Evolutionary conservation across 2,329 filamentous ascomycete genomes (phyloP).

Genomic region (Alternaria incomplexa): DNA sequence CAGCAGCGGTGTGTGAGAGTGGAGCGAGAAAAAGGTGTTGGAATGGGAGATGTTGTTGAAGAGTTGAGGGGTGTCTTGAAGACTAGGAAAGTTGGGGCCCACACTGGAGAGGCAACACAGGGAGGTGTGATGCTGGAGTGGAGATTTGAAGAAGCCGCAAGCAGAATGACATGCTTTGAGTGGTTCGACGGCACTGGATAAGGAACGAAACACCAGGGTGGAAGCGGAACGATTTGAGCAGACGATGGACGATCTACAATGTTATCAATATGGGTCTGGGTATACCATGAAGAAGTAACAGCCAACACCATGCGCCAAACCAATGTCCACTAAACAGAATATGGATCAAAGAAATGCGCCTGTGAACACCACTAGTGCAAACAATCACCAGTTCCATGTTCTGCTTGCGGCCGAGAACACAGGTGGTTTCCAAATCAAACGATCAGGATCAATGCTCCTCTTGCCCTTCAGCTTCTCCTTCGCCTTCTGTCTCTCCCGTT

Average conservation of each 20-base stretch:
- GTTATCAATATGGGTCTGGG: neutral
- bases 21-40: slow-evolving; percentile 15
- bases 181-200: neutral
- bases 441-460: slow-evolving; percentile 75
- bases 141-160: slow-evolving; percentile 3
- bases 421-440: slow-evolving; percentile 93
- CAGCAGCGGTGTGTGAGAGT: slow-evolving; percentile 8
- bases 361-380: neutral
- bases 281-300: neutral
- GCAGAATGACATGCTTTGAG: neutral
- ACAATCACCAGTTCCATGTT: slow-evolving; percentile 87
- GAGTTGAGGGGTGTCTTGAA: slow-evolving; percentile 14
- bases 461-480: slow-evolving; percentile 81
- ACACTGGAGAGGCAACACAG: neutral
- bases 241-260: neutral
- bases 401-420: slow-evolving; percentile 88
- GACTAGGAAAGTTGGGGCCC: neutral
- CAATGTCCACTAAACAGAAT: neutral
- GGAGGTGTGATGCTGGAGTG: slow-evolving; percentile 15
- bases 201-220: neutral
- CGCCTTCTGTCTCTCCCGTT: slow-evolving; percentile 72
- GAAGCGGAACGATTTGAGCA: neutral
- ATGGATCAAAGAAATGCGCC: neutral
- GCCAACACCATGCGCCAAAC: neutral
- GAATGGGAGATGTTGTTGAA: slow-evolving; percentile 15